Percentiles rank a stretch among this genome's conserved stretches.
phyloP scores from a whole-genome alignment of 371 early-diverging fungal species.

The Rhizopus stolonifer region DNA sequence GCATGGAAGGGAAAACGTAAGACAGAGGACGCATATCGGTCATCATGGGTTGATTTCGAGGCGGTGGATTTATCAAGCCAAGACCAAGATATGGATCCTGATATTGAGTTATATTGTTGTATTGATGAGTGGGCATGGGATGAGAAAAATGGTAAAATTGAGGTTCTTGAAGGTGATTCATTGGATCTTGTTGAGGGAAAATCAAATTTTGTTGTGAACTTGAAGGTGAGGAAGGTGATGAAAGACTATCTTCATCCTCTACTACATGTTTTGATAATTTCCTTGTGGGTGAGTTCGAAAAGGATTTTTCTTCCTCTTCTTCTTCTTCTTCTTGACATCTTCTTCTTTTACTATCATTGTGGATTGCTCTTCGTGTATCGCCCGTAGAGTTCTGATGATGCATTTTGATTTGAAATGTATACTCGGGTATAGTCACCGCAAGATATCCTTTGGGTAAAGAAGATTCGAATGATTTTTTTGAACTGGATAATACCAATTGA shows the following conservation, averaged over 20 bases:
- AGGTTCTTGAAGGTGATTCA: slow-evolving; percentile 1
- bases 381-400: slow-evolving; percentile 33
- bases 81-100: no score
- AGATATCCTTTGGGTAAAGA: slow-evolving; percentile 35
- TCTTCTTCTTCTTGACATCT: slow-evolving; percentile 25
- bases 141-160: slow-evolving; percentile 21
- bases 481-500: neutral
- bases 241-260: slow-evolving; percentile 32
- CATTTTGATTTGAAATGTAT: slow-evolving; percentile 35
- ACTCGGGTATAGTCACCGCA: slow-evolving; percentile 34
- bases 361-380: slow-evolving; percentile 24
- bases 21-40: slow-evolving; percentile 1
- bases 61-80: no score
- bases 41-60: neutral
- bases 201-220: slow-evolving; percentile 17
- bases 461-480: slow-evolving; percentile 23
- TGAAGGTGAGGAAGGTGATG: slow-evolving; percentile 21
- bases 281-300: slow-evolving; percentile 17
- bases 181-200: neutral
- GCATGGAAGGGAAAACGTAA: neutral
- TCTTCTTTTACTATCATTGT: slow-evolving; percentile 21
- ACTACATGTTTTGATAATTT: slow-evolving; percentile 21
- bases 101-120: no score
- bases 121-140: neutral
- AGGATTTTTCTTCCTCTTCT: no score